Evolutionary conservation across 2,329 filamentous ascomycete genomes (phyloP), one percentile per base, ranked within the genome.

Genomic region (Trichophyton benhamiae): DNA sequence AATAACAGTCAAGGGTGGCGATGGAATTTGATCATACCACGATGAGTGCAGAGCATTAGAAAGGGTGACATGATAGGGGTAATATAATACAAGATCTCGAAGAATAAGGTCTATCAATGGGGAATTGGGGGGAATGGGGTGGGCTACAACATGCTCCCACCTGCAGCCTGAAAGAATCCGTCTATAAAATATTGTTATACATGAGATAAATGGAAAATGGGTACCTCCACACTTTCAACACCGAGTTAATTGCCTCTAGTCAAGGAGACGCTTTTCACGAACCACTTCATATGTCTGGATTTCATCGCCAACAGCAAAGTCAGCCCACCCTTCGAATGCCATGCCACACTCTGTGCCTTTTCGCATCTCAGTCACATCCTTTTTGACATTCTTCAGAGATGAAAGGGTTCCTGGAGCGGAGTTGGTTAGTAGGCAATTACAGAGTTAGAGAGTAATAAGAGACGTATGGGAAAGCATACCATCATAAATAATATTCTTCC

Each of bases 271-370:
- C 79, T 87, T 87, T 75, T 94, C 89, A 61, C 75, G 76, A 17
- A 85, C 81, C 74, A 91, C 87, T 70, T 96, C 89, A 69, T 91
- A 95, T 38, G 85, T 86, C 77, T 97, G 94, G 64, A 99, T 82
- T 72, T 87, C 83, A 75, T 99, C 94, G 30, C 92, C 94, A 13
- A 84, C 79, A 69, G 86, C 73, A 71, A 97, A 87, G 22, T 84
- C 87, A 57, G 87, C 80, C 84, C 90, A 99, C 36, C 80, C 82
- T 2, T 87, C 84, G 69, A 99, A 92, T 59, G 84, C 85, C 66
- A 99, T 86, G 66, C 94, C 94, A 69, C 94, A 99, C 75, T 99
- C 94, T n/a, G 82, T 84, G 62, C 91, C 91, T 76, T 95, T 97
- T 68, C 85, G 85, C 85, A 95, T 94, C 70, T 96, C 89, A 53